Percentiles rank a stretch among this genome's conserved stretches.
phyloP scores from a whole-genome alignment of 2,329 filamentous ascomycete species.

The Rhynchosporium graminicola region DNA sequence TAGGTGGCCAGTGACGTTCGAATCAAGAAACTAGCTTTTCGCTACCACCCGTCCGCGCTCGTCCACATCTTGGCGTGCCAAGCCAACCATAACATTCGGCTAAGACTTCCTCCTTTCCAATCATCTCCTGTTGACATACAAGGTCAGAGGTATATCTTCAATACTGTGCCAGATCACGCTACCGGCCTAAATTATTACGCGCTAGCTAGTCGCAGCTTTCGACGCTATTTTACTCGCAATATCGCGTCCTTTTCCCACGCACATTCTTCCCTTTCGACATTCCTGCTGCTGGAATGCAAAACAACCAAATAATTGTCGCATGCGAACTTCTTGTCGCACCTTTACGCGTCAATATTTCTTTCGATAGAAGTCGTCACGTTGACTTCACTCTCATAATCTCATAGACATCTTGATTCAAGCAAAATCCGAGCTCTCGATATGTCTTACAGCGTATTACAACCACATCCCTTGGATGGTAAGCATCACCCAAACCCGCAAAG shows the following conservation, averaged over 20 bases:
- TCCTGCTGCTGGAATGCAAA: background rate
- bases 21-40: background rate
- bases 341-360: too few relatives aligned
- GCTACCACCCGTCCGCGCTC: background rate
- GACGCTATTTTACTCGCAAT: background rate
- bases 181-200: background rate
- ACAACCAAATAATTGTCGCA: background rate
- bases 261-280: background rate
- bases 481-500: background rate
- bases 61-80: conserved; percentile 5
- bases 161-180: background rate
- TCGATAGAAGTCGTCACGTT: too few relatives aligned
- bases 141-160: background rate
- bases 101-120: background rate
- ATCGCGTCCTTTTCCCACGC: background rate
- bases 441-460: background rate
- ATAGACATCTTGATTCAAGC: background rate
- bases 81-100: background rate
- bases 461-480: conserved; percentile 16
- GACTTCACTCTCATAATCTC: background rate
- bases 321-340: too few relatives aligned
- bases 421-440: background rate
- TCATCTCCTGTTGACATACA: background rate
- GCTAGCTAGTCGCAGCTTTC: background rate
- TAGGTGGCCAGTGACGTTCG: background rate